These are phyloP conservation scores for Ormosia semicastrata DNA, from an alignment of 306 rosid species.

Conservation along the genomic window DNA sequence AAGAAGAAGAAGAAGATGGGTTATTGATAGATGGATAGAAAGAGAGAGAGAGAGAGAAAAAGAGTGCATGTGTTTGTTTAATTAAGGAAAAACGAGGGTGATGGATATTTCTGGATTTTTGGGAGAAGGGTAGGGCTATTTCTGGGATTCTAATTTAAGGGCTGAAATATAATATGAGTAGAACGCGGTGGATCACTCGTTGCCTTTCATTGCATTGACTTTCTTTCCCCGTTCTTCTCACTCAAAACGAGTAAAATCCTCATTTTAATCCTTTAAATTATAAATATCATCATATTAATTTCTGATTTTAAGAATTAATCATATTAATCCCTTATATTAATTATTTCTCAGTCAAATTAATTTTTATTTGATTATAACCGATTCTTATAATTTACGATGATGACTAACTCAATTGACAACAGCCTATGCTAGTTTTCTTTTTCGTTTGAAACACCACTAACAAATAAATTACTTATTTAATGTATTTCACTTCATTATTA, in stretches of 20 bases:
- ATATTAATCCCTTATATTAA: too few relatives aligned
- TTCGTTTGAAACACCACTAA: too few relatives aligned
- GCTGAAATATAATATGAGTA: constrained; percentile 24
- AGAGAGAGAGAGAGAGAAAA: background rate
- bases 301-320: too few relatives aligned
- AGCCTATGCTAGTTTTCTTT: background rate
- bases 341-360: too few relatives aligned
- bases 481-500: background rate
- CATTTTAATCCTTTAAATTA: too few relatives aligned
- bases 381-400: too few relatives aligned
- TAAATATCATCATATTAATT: too few relatives aligned
- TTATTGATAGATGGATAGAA: background rate
- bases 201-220: constrained; percentile 16
- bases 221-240: constrained; percentile 15
- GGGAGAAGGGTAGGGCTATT: background rate
- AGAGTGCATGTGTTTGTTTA: constrained; percentile 29
- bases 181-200: constrained; percentile 54
- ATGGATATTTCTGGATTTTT: background rate
- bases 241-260: too few relatives aligned
- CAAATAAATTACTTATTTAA: background rate
- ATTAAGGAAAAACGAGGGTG: background rate
- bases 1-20: background rate
- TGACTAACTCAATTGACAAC: too few relatives aligned
- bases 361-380: too few relatives aligned
- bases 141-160: constrained; percentile 20